Conservation (phyloP, 2,329 filamentous ascomycete species). For the Clarireedia paspali region DNA sequence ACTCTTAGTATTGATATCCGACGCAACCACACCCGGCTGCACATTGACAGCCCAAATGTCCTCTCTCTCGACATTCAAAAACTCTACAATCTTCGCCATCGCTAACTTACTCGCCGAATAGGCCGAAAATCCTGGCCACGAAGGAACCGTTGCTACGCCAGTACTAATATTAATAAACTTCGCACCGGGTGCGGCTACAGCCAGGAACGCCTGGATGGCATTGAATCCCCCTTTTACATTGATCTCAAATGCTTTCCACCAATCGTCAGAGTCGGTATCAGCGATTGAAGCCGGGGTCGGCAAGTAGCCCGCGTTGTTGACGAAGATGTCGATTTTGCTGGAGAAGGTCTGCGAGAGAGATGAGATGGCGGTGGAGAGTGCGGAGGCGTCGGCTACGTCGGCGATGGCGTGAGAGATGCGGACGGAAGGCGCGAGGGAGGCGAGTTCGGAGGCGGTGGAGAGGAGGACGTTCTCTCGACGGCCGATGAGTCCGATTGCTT, state of each 20-base stretch:
- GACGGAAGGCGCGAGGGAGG: slow-evolving; percentile 8
- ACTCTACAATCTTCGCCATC: slow-evolving; percentile 35
- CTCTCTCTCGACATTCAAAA: slow-evolving; percentile 34
- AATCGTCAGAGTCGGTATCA: slow-evolving; percentile 25
- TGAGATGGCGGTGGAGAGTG: not conserved
- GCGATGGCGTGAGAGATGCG: slow-evolving; percentile 21
- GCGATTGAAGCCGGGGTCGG: slow-evolving; percentile 24
- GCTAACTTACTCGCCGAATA: slow-evolving; percentile 38
- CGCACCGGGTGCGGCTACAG: not conserved
- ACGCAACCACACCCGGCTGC: slow-evolving; percentile 33
- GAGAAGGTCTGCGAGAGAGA: not conserved
- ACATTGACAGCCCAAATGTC: slow-evolving; percentile 33
- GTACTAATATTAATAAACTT: slow-evolving; percentile 10
- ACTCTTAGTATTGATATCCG: slow-evolving; percentile 7
- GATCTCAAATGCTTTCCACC: slow-evolving; percentile 28
- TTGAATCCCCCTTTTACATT: slow-evolving; percentile 30
- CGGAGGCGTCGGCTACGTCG: slow-evolving; percentile 16
- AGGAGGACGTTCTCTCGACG: slow-evolving; percentile 12
- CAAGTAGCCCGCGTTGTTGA: slow-evolving; percentile 31
- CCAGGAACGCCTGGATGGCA: slow-evolving; percentile 27
- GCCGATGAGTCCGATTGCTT: slow-evolving; percentile 24
- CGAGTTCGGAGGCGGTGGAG: slow-evolving; percentile 8
- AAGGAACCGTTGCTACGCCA: slow-evolving; percentile 11
- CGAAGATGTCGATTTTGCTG: slow-evolving; percentile 31
- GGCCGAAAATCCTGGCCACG: slow-evolving; percentile 25